These are phyloP conservation scores for Talaromyces sp. DNA, from an alignment of 2,329 filamentous ascomycete species.

Conservation along the genomic window DNA sequence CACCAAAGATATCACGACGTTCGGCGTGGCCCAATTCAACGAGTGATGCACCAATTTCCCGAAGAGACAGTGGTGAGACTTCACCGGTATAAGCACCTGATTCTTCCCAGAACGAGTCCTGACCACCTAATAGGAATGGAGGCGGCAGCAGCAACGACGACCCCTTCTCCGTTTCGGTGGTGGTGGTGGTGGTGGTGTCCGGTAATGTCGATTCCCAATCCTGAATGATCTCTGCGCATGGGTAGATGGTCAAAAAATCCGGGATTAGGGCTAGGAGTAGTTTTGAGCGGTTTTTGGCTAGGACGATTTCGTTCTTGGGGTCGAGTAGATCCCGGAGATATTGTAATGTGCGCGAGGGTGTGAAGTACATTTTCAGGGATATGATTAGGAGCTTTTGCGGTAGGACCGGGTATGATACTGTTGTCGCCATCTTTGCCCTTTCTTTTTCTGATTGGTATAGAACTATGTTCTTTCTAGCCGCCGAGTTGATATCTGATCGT, in stretches of 20 bases:
- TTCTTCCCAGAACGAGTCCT: constrained; percentile 68
- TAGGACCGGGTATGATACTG: constrained; percentile 24
- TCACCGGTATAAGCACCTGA: constrained; percentile 72
- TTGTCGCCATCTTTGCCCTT: constrained; percentile 10
- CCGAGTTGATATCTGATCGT: not conserved
- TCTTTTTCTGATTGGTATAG: not conserved
- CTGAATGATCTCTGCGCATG: constrained; percentile 38
- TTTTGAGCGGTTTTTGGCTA: constrained; percentile 42
- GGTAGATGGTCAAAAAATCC: constrained; percentile 64
- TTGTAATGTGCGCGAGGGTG: constrained; percentile 54
- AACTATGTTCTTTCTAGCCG: not conserved
- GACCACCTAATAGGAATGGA: constrained; percentile 63
- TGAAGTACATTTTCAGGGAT: constrained; percentile 77
- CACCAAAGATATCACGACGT: constrained; percentile 64
- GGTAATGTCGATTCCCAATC: constrained; percentile 25
- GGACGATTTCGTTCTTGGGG: constrained; percentile 42
- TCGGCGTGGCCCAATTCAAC: constrained; percentile 81
- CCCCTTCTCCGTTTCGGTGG: constrained; percentile 29
- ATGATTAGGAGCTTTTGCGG: constrained; percentile 65
- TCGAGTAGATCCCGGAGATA: constrained; percentile 50
- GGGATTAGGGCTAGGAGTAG: constrained; percentile 73
- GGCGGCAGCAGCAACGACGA: too few species aligned
- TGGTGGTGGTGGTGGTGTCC: constrained; percentile 36
- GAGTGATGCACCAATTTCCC: constrained; percentile 62
- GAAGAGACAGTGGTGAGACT: constrained; percentile 63